phyloP scores from a whole-genome alignment of 2,329 filamentous ascomycete species.

The Sclerotinia subarctica region DNA sequence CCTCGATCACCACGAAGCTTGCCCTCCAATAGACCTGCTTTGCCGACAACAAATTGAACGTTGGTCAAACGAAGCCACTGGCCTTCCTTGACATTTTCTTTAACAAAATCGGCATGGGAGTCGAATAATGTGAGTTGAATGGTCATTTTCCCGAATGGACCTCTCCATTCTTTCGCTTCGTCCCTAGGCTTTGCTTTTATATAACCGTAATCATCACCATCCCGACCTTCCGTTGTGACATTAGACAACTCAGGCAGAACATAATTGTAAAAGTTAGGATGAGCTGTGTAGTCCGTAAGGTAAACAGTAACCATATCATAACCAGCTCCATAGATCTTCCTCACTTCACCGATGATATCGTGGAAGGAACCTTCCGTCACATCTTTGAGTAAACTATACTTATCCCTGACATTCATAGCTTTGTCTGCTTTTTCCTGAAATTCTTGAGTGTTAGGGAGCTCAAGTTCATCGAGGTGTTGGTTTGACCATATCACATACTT shows the following conservation, averaged over 20 bases:
- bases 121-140: conserved; percentile 71
- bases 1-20: conserved; percentile 60
- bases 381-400: conserved; percentile 64
- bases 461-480: conserved; percentile 44
- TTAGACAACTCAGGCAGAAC: conserved; percentile 34
- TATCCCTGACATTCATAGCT: conserved; percentile 49
- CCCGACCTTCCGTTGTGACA: conserved; percentile 39
- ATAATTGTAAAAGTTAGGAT: conserved; percentile 56
- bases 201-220: conserved; percentile 59
- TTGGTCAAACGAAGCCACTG: conserved; percentile 68
- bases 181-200: conserved; percentile 35
- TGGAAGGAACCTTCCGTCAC: conserved; percentile 54
- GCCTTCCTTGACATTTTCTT: conserved; percentile 52
- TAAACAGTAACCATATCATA: conserved; percentile 60
- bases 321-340: conserved; percentile 50
- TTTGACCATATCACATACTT: conserved; percentile 50
- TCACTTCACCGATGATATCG: conserved; percentile 70
- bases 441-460: conserved; percentile 44
- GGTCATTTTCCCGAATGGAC: conserved; percentile 69
- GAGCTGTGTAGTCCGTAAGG: conserved; percentile 79
- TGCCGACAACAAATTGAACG: conserved; percentile 62
- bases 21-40: conserved; percentile 62
- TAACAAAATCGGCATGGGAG: conserved; percentile 60
- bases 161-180: conserved; percentile 56
- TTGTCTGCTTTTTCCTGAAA: conserved; percentile 43